Conservation (phyloP, 2,329 filamentous ascomycete species). For the Graphium sp. region DNA sequence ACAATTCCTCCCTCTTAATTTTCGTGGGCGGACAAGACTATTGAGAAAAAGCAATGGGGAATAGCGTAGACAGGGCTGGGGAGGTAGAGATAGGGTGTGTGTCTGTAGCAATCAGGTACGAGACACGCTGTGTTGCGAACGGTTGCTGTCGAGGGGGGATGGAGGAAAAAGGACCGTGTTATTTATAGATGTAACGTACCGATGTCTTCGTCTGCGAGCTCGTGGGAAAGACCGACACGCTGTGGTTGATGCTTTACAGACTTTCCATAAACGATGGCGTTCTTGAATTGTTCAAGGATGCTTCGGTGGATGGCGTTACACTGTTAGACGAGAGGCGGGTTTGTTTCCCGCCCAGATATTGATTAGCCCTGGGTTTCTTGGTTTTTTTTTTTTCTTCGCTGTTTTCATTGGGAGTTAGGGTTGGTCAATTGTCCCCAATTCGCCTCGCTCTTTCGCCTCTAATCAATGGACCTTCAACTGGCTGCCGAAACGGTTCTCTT, state of each 20-base stretch:
- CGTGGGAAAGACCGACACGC: constrained; percentile 77
- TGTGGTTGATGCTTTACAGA: constrained; percentile 98
- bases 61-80: background rate
- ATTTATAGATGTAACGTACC: constrained; percentile 44
- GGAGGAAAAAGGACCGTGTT: too few species aligned
- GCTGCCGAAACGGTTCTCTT: too few species aligned
- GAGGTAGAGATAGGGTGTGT: background rate
- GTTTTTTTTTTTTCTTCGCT: background rate
- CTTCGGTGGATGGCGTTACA: constrained; percentile 95
- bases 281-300: constrained; percentile 90
- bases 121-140: too few species aligned
- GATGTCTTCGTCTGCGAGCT: constrained; percentile 93
- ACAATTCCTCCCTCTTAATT: too few species aligned
- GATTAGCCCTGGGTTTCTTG: background rate
- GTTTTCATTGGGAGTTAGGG: too few species aligned
- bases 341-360: too few species aligned
- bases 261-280: constrained; percentile 90
- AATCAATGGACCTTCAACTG: too few species aligned
- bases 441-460: too few species aligned
- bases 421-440: too few species aligned
- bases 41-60: background rate
- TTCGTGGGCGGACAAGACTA: background rate
- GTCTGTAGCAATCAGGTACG: too few species aligned
- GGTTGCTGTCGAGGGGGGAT: too few species aligned
- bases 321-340: too few species aligned